Evolutionary conservation across 306 rosid species (phyloP).

Genomic region (Cicer cuneatum): DNA sequence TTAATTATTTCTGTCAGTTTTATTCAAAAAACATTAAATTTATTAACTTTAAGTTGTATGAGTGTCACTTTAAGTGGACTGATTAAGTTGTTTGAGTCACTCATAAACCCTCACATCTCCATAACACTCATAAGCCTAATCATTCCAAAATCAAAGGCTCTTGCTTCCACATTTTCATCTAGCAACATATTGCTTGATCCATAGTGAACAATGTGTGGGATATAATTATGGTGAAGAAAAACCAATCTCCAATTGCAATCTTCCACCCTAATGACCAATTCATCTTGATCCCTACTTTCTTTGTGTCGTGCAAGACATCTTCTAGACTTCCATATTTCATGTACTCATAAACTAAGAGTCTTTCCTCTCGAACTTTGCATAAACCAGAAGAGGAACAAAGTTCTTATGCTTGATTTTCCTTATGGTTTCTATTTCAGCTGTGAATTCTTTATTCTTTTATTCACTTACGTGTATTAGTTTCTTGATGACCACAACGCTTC

Average conservation of each 20-base stretch:
- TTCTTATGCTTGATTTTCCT: conserved; percentile 96
- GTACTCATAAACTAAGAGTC: conserved; percentile 89
- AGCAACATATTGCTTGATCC: conserved; percentile 94
- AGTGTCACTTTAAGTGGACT: too few species aligned
- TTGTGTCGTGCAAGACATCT: conserved; percentile 83
- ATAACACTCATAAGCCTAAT: conserved; percentile 92
- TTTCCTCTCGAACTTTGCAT: conserved; percentile 92
- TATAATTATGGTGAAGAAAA: conserved; percentile 89
- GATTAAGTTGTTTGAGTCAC: too few species aligned
- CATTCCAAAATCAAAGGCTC: conserved; percentile 98
- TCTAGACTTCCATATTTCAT: conserved; percentile 94
- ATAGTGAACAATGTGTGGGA: conserved; percentile 90
- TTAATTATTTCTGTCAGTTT: too few species aligned
- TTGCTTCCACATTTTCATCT: conserved; percentile 88
- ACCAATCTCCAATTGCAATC: conserved; percentile 89
- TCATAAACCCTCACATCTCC: conserved; percentile 61
- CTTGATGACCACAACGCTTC: conserved; percentile 90
- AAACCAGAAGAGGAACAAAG: conserved; percentile 90
- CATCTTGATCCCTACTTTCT: conserved; percentile 73
- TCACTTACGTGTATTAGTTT: conserved; percentile 89
- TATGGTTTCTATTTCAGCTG: conserved; percentile 98
- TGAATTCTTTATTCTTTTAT: conserved; percentile 95
- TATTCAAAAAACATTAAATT: too few species aligned
- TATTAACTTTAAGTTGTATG: too few species aligned
- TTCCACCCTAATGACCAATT: too few species aligned